phyloP scores from a whole-genome alignment of 768 basidiomycete genomes.

The Glaciozyma antarctica region DNA sequence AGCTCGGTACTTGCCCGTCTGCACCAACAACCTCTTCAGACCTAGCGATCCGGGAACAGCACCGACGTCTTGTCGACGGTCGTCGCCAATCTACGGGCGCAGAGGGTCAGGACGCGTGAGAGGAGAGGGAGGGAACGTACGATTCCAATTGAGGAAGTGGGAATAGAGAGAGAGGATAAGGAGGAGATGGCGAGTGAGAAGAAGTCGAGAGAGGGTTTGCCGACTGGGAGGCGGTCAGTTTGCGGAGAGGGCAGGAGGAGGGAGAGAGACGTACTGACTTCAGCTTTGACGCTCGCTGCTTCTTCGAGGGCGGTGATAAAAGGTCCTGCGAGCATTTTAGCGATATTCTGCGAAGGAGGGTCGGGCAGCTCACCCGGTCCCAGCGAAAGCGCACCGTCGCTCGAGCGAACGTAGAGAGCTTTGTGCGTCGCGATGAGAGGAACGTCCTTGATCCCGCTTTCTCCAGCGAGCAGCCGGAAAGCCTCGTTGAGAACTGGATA shows the following conservation, averaged over 20 bases:
- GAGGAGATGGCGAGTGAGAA: slow-evolving; percentile 52
- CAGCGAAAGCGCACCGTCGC: slow-evolving; percentile 50
- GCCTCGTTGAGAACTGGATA: slow-evolving; percentile 56
- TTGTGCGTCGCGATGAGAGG: slow-evolving; percentile 54
- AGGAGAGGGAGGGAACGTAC: slow-evolving; percentile 26
- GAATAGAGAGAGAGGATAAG: slow-evolving; percentile 35
- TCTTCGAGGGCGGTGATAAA: slow-evolving; percentile 58
- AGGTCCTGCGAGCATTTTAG: slow-evolving; percentile 44
- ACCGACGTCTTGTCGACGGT: slow-evolving; percentile 56
- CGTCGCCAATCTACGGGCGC: slow-evolving; percentile 58
- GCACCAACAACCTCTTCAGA: slow-evolving; percentile 58
- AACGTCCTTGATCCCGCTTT: neutral
- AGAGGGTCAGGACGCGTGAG: slow-evolving; percentile 10
- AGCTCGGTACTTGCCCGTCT: slow-evolving; percentile 59
- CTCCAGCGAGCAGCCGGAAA: slow-evolving; percentile 50
- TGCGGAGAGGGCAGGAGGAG: neutral
- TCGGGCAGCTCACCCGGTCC: slow-evolving; percentile 44
- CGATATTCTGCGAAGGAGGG: neutral
- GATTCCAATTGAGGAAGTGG: slow-evolving; percentile 24
- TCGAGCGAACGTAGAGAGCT: slow-evolving; percentile 46
- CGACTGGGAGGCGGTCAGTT: slow-evolving; percentile 41
- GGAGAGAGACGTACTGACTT: slow-evolving; percentile 36
- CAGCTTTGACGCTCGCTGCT: slow-evolving; percentile 47
- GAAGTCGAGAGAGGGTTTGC: slow-evolving; percentile 55
- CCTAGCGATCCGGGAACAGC: slow-evolving; percentile 54